Percentiles rank a stretch among this genome's conserved stretches.
Evolutionary conservation across 2,329 filamentous ascomycete genomes (phyloP).

Genomic region (Fusarium succisae): DNA sequence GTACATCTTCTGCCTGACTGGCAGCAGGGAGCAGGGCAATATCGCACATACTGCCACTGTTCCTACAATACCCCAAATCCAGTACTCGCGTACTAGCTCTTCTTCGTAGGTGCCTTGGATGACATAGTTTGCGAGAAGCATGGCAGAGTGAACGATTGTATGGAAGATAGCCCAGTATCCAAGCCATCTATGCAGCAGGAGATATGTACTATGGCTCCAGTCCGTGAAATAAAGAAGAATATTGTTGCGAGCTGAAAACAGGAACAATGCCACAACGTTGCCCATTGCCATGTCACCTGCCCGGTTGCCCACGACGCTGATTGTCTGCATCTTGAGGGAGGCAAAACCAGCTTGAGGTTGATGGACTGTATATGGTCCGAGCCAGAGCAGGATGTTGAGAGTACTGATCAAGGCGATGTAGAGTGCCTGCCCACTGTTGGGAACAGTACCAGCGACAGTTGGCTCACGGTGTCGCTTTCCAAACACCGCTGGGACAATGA

Average conservation of each 20-base stretch:
- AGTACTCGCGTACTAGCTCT: constrained; percentile 43
- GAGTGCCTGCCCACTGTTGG: constrained; percentile 48
- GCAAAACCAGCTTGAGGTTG: constrained; percentile 43
- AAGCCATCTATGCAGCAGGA: constrained; percentile 51
- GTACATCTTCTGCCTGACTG: constrained; percentile 45
- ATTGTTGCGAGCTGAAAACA: constrained; percentile 51
- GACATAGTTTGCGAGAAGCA: constrained; percentile 45
- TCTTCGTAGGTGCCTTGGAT: constrained; percentile 34
- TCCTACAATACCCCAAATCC: constrained; percentile 48
- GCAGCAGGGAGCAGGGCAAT: constrained; percentile 39
- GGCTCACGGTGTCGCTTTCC: constrained; percentile 48
- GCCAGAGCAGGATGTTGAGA: constrained; percentile 48
- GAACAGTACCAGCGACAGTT: constrained; percentile 41
- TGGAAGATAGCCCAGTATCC: constrained; percentile 81
- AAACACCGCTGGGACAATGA: constrained; percentile 46
- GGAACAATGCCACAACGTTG: constrained; percentile 45
- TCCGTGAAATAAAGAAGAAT: constrained; percentile 48
- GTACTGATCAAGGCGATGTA: constrained; percentile 47
- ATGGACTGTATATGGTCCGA: constrained; percentile 44
- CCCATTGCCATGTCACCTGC: constrained; percentile 48
- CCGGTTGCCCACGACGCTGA: constrained; percentile 50
- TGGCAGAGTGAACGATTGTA: constrained; percentile 64
- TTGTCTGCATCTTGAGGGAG: constrained; percentile 37
- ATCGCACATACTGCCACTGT: constrained; percentile 43
- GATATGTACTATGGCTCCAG: constrained; percentile 50